Evolutionary conservation across 371 early-diverging fungal genomes (phyloP), one percentile per base, ranked within the genome.

Genomic region (Mucor racemosus): DNA sequence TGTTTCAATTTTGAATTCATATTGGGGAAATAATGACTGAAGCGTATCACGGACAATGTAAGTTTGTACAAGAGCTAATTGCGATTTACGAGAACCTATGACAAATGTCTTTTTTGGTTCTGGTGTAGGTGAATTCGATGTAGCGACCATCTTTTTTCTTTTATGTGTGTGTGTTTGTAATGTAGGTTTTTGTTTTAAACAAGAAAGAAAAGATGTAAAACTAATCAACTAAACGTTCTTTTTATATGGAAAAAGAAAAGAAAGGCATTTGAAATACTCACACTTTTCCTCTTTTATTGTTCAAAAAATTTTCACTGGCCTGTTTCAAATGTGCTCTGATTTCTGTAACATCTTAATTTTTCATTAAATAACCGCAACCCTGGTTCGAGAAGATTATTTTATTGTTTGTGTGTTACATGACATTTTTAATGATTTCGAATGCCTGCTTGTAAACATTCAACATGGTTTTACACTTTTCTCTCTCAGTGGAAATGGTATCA

Each of bases 61-160:
- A 10, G 98, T 89, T 76, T 98, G 99, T 10, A 92, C 86, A 67
- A 98, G 84, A 6, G 99, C 99, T 6, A 98, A 83, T 76, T 91
- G 90, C 5, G 97, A 97, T 79, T 94, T 90, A 48, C 99, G 91
- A 35, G 93, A 87, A 34, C 99, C 99, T 61, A 81, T 81, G 7
- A 58, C 58, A 44, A 36, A 57, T 7, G 65, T 65, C 65, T 57
- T 65, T n/a, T 38, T 65, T 9, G 17, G 26, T 40, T 34, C 26
- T 54, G 38, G 6, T 56, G 57, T 19, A 17, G 54, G 54, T 17
- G 54, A 54, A 19, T 31, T 13, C 38, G 38, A 58, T 17, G 58
- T 39, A 13, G 60, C 31, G 9, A 50, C 62, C 62, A 61, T 61
- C 10, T 31, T 41, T 42, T 59, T 14, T 26, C 9, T 59, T n/a